These are phyloP conservation scores for Aspergillus melleus DNA, from an alignment of 2,329 filamentous ascomycete species.

Conservation along the genomic window DNA sequence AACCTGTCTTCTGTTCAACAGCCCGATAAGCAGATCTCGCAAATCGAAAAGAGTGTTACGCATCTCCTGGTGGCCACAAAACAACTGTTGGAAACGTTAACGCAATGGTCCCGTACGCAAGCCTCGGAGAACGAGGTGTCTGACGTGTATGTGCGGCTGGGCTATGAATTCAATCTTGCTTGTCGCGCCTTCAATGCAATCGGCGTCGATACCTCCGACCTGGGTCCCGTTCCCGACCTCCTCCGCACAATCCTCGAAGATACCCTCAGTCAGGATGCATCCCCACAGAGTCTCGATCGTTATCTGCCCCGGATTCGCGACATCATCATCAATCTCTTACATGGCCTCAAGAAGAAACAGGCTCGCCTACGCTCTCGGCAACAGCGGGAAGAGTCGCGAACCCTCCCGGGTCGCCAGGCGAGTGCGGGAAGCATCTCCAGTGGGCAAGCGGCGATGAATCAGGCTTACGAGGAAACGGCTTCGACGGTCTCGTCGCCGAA, in stretches of 20 bases:
- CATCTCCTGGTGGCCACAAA: constrained; percentile 97
- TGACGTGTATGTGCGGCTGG: constrained; percentile 94
- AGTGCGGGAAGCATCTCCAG: constrained; percentile 50
- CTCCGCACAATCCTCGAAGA: constrained; percentile 89
- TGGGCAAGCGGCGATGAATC: constrained; percentile 46
- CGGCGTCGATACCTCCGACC: constrained; percentile 89
- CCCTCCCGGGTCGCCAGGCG: constrained; percentile 41
- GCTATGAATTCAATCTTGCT: constrained; percentile 99
- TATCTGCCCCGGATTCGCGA: constrained; percentile 93
- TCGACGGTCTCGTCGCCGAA: constrained; percentile 33
- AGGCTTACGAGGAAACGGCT: constrained; percentile 44
- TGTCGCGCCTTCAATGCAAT: constrained; percentile 96
- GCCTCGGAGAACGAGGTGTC: constrained; percentile 95
- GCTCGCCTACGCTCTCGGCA: constrained; percentile 71
- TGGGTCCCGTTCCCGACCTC: constrained; percentile 92
- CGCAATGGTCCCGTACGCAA: constrained; percentile 91
- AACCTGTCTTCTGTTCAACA: constrained; percentile 32
- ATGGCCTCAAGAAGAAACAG: constrained; percentile 95
- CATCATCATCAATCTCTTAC: constrained; percentile 96
- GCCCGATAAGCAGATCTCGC: constrained; percentile 77
- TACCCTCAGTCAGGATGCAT: constrained; percentile 94
- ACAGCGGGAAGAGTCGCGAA: constrained; percentile 50
- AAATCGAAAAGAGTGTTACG: constrained; percentile 98
- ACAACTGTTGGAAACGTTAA: constrained; percentile 93
- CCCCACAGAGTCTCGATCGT: constrained; percentile 86